Evolutionary conservation across 805 yeast species (phyloP), one percentile per base, ranked within the genome.

Genomic region (Starmerella etchellsii): DNA sequence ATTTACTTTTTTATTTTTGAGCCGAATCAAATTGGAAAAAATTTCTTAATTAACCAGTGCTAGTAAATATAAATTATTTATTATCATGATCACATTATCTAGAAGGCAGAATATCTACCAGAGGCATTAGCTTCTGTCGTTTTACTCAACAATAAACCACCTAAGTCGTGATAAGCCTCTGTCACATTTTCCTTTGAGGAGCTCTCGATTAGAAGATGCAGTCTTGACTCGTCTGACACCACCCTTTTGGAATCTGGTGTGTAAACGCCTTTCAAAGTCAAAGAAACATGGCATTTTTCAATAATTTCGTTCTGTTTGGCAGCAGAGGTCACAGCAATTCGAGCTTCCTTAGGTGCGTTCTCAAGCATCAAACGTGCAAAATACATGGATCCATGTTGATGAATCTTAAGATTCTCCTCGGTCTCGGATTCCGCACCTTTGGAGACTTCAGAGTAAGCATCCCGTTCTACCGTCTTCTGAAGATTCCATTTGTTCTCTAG

Each of bases 261-360:
- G 54, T 64, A 85, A 46, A 71, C 73, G 14, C 98, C 98, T 54
- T 76, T 81, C 40, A 76, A 74, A 1, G 95, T 85, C 34, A 87
- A 73, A 5, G 94, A 75, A 2, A 80, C 81, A 41, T 66, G 67
- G 32, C 32, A 43, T 3, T 36, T 24, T 19, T 39, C 46, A 19
- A 30, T 33, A 6, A 53, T 22, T 5, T 43, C 38, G 10, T 24
- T 16, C 16, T 50, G 53, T 10, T 13, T 43, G 9, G 26, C 34
- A 2, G 37, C 39, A 14, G 46, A 21, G 1, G 50, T 47, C 8
- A 54, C 62, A 0, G 55, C 52, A 41, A 51, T 37, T 14, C 65
- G 49, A 0, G 63, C 62, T 18, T 49, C 46, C 34, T 55, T 84
- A 0, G 97, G 94, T 26, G 81, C 66, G 57, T 91, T 96, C 51